These are phyloP conservation scores for Aspergillus arachidicola DNA, from an alignment of 2,329 filamentous ascomycete genomes.

Conservation along the genomic window DNA sequence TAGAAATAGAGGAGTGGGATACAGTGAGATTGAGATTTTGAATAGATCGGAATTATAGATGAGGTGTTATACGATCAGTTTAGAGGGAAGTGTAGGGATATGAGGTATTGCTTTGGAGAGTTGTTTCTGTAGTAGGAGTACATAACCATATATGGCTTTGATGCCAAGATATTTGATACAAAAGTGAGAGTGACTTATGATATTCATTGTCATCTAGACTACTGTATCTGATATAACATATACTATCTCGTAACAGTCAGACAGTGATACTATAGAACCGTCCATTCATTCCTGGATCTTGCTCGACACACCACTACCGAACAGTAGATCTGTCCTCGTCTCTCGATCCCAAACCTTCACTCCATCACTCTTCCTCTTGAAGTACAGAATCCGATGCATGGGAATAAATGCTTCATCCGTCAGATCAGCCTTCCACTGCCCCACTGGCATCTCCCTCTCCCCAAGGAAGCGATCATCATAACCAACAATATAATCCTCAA, in stretches of 20 bases:
- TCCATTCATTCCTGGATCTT: background rate
- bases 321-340: slow-evolving; percentile 3
- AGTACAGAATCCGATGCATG: slow-evolving; percentile 13
- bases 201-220: too few relatives aligned
- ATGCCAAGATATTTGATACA: too few relatives aligned
- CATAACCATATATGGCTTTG: too few relatives aligned
- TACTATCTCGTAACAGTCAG: rapidly evolving
- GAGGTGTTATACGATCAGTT: too few relatives aligned
- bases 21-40: too few relatives aligned
- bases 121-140: too few relatives aligned
- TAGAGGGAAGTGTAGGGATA: too few relatives aligned
- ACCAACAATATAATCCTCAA: slow-evolving; percentile 9
- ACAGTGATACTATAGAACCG: background rate
- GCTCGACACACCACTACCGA: slow-evolving; percentile 4
- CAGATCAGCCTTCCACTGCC: slow-evolving; percentile 11
- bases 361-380: slow-evolving; percentile 9
- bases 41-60: too few relatives aligned
- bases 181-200: too few relatives aligned
- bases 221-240: too few relatives aligned
- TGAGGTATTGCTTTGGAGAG: too few relatives aligned
- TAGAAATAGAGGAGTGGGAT: too few relatives aligned
- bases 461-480: slow-evolving; percentile 13
- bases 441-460: slow-evolving; percentile 5
- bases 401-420: slow-evolving; percentile 15
- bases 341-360: slow-evolving; percentile 13